These are phyloP conservation scores for Solanum etuberosum DNA, from an alignment of 257 asterid genomes.

Conservation along the genomic window DNA sequence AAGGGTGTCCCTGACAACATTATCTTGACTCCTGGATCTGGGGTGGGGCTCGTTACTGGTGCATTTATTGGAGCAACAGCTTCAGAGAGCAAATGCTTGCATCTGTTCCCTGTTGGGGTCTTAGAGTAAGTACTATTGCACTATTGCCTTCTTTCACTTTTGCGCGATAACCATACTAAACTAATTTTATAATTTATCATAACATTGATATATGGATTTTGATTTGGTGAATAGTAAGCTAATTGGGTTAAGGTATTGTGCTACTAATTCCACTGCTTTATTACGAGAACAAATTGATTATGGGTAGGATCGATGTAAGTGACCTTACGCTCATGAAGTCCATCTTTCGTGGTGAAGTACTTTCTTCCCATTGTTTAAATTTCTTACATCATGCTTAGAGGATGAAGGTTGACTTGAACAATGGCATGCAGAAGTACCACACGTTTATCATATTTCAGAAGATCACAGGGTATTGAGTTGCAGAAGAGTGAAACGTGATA, in stretches of 20 bases:
- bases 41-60: constrained; percentile 70
- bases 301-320: not conserved
- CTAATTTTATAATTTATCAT: not conserved
- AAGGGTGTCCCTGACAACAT: constrained; percentile 79
- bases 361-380: not conserved
- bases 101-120: constrained; percentile 77
- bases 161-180: not conserved
- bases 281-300: not conserved
- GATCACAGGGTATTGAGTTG: not conserved
- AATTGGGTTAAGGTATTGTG: not conserved
- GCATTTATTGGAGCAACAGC: constrained; percentile 89
- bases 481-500: not conserved
- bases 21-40: constrained; percentile 66
- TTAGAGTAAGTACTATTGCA: constrained; percentile 50
- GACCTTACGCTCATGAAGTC: not conserved
- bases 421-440: not conserved
- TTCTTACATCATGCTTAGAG: not conserved
- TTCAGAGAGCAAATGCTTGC: constrained; percentile 63
- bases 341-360: not conserved
- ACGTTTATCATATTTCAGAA: not conserved
- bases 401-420: not conserved
- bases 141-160: not conserved
- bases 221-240: not conserved
- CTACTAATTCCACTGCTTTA: not conserved
- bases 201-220: not conserved